Evolutionary conservation across 768 basidiomycete species (phyloP), one percentile per base, ranked within the genome.

Genomic region (Boletus insuetus): DNA sequence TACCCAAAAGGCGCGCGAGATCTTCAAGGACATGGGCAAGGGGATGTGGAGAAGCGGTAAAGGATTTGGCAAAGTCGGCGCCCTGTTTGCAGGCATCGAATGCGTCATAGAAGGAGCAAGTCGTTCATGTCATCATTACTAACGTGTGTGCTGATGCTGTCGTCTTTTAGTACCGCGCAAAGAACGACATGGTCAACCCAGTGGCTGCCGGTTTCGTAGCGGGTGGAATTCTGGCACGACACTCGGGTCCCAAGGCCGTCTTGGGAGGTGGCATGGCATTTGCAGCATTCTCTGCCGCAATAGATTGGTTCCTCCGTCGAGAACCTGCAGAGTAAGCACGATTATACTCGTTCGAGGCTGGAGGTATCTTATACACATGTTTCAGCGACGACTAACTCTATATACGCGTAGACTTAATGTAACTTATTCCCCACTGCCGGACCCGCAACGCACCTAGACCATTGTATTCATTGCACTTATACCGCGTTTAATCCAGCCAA

Each of bases 61-160:
- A 71, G 89, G 93, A 1, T 98, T 98, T 65, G 94, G 86, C 0
- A 95, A 94, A 76, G 92, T 98, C 44, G 96, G 94, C 17, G 91
- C 91, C 13, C 66, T 98, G 42, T 98, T 91, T 69, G 88, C 94
- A n/a, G 94, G 95, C 26, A 85, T 92, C 9, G 96, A 98, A 74
- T 98, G 96, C 64, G 86, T 93, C 53, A 88, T 98, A 52, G 96
- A 98, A 75, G 90, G 87, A 61, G 95, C 91, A 72, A 68, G 94
- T 85, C 19, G 24, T 31, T 44, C 37, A 32, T n/a, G 1, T 34
- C 22, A 34, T 26, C 7, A 3, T 48, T 34, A 24, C 37, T 0
- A 22, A 40, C 13, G 31, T 1, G 31, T 1, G 12, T 43, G 12
- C 29, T 62, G 34, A 68, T 14, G 0, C 24, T 19, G 32, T 17